Evolutionary conservation across 805 yeast species (phyloP).

Genomic region (Yarrowia hollandica): DNA sequence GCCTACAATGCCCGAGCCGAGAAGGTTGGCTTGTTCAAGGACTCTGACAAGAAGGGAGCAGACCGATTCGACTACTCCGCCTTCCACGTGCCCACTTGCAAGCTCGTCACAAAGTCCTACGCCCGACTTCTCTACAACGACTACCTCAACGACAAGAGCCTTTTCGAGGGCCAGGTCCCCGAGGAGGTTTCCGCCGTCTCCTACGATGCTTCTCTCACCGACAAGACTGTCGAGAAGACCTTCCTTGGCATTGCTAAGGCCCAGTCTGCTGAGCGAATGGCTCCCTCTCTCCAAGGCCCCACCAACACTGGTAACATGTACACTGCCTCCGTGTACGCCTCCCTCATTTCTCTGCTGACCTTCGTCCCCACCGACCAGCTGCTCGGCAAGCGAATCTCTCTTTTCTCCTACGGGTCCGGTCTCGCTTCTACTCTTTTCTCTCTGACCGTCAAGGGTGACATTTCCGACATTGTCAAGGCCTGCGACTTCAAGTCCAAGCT

Average conservation of each 20-base stretch:
- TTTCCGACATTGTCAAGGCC: slow-evolving; percentile 60
- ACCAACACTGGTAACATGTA: slow-evolving; percentile 98
- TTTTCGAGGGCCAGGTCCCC: slow-evolving; percentile 54
- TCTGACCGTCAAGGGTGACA: slow-evolving; percentile 76
- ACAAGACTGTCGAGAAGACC: slow-evolving; percentile 78
- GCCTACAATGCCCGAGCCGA: slow-evolving; percentile 76
- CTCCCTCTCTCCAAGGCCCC: slow-evolving; percentile 80
- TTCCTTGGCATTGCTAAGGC: slow-evolving; percentile 78
- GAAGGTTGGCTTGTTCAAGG: slow-evolving; percentile 49
- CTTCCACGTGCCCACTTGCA: slow-evolving; percentile 98
- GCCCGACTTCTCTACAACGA: slow-evolving; percentile 92
- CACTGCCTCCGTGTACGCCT: slow-evolving; percentile 89
- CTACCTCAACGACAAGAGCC: slow-evolving; percentile 66
- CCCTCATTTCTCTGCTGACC: slow-evolving; percentile 77
- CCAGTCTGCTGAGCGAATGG: slow-evolving; percentile 63
- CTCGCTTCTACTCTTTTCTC: slow-evolving; percentile 89
- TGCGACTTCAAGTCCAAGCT: slow-evolving; percentile 71
- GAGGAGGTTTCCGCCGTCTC: slow-evolving; percentile 57
- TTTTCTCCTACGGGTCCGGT: slow-evolving; percentile 98
- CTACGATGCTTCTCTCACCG: slow-evolving; percentile 77
- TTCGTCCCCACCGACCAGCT: slow-evolving; percentile 72
- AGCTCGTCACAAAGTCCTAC: slow-evolving; percentile 86
- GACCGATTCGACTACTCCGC: slow-evolving; percentile 85
- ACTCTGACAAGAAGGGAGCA: slow-evolving; percentile 48
- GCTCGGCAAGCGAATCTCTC: slow-evolving; percentile 81